These are phyloP conservation scores for Pezicula rhizophila DNA, from an alignment of 2,329 filamentous ascomycete species.

Conservation along the genomic window DNA sequence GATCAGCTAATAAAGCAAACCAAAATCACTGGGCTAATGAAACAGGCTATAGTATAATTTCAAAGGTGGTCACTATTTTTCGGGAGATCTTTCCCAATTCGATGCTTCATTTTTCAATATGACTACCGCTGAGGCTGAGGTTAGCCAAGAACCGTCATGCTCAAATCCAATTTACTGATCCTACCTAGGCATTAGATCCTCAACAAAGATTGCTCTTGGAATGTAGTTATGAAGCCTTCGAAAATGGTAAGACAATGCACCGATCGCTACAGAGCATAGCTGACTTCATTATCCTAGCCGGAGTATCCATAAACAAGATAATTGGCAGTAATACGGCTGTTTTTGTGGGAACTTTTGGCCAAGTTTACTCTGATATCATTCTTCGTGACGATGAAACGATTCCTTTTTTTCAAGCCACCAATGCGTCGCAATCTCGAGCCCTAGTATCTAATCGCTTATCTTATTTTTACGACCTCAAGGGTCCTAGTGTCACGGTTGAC, in stretches of 20 bases:
- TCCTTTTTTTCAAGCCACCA: constrained; percentile 40
- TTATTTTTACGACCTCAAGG: constrained; percentile 45
- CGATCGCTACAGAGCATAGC: background rate
- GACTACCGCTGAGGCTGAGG: background rate
- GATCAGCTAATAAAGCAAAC: too few species aligned
- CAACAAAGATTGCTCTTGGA: constrained; percentile 6
- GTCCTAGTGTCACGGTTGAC: constrained; percentile 49
- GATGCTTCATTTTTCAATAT: constrained; percentile 1
- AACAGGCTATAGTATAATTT: background rate
- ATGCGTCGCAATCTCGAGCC: constrained; percentile 42
- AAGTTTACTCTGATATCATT: background rate
- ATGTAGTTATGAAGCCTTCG: constrained; percentile 4
- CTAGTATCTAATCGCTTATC: constrained; percentile 46
- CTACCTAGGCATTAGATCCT: constrained; percentile 1
- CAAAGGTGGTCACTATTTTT: background rate
- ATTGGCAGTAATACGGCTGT: background rate
- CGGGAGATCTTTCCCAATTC: background rate
- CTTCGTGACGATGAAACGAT: background rate
- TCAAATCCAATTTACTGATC: too few species aligned
- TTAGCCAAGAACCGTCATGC: background rate
- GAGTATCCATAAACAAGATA: background rate
- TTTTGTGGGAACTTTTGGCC: background rate
- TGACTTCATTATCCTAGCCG: background rate
- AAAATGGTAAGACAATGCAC: constrained; percentile 1
- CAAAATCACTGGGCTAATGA: background rate